Percentiles rank a stretch among this genome's conserved stretches.
Conservation (phyloP, 129 eudicot genomes). For the Flaveria bidentis region DNA sequence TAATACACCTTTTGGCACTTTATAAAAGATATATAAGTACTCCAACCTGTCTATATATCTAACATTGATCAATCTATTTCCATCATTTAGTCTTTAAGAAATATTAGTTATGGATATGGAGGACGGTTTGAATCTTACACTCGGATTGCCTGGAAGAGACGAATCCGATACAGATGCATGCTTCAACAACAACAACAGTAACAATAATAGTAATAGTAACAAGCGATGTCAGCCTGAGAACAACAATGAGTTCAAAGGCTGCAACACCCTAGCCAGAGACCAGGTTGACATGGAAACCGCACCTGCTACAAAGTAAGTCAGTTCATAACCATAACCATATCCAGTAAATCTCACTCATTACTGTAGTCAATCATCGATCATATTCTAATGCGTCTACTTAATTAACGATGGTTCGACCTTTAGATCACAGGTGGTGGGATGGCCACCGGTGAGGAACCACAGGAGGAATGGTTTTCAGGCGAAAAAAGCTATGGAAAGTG, state of each 20-base stretch:
- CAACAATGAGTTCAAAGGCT: conserved; percentile 12
- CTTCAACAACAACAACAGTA: conserved; percentile 42
- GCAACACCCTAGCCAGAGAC: too few relatives aligned
- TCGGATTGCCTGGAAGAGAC: conserved; percentile 66
- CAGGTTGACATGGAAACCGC: too few relatives aligned
- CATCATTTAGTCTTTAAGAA: too few relatives aligned
- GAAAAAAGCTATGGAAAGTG: conserved; percentile 52
- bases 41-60: background rate
- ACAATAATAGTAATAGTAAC: conserved; percentile 25
- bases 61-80: conserved; percentile 14
- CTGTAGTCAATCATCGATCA: background rate
- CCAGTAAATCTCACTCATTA: too few relatives aligned
- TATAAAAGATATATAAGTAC: conserved; percentile 1
- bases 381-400: too few relatives aligned
- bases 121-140: conserved; percentile 58
- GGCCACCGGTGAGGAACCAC: conserved; percentile 78
- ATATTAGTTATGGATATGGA: conserved; percentile 36
- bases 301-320: conserved; percentile 55
- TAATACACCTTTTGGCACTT: too few relatives aligned
- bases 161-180: conserved; percentile 36
- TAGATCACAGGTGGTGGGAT: conserved; percentile 85
- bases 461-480: conserved; percentile 36
- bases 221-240: conserved; percentile 53
- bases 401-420: background rate
- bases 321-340: too few relatives aligned